Evolutionary conservation across 202 grass and related monocot species (phyloP).

Genomic region (Alloteropsis angusta): DNA sequence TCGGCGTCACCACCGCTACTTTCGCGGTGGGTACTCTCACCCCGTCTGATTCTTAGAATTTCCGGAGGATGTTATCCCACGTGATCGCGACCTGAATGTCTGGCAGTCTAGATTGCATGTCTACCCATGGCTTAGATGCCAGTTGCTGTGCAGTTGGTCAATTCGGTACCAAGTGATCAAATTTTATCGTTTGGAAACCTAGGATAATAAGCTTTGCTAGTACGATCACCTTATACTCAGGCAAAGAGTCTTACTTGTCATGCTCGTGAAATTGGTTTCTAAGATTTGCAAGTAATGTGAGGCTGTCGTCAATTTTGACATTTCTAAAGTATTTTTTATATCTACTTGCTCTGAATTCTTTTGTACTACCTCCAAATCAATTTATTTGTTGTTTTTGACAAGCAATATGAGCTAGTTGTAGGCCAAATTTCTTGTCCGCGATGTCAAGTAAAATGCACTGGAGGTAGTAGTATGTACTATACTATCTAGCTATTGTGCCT

Average conservation of each 20-base stretch:
- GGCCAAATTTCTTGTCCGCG: no score
- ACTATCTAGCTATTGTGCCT: not conserved
- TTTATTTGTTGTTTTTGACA: no score
- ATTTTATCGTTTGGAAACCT: not conserved
- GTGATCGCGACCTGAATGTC: not conserved
- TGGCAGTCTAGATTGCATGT: not conserved
- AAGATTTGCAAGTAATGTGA: not conserved
- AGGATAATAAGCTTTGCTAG: not conserved
- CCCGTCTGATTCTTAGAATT: not conserved
- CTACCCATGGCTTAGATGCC: not conserved
- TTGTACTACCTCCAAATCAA: not conserved
- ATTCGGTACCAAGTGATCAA: not conserved
- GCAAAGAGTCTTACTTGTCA: not conserved
- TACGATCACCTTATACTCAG: not conserved
- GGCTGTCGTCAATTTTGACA: not conserved
- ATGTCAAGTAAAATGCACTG: no score
- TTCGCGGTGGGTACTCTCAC: conserved; percentile 35
- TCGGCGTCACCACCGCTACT: conserved; percentile 67
- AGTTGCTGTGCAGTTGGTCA: not conserved
- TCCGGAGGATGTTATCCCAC: not conserved
- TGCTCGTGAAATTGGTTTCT: not conserved
- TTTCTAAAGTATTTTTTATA: not conserved
- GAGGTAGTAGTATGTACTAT: not conserved
- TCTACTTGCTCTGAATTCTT: not conserved
- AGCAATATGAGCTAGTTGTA: no score